phyloP scores from a whole-genome alignment of 305 asterid genomes.

The Plantago lanceolata region DNA sequence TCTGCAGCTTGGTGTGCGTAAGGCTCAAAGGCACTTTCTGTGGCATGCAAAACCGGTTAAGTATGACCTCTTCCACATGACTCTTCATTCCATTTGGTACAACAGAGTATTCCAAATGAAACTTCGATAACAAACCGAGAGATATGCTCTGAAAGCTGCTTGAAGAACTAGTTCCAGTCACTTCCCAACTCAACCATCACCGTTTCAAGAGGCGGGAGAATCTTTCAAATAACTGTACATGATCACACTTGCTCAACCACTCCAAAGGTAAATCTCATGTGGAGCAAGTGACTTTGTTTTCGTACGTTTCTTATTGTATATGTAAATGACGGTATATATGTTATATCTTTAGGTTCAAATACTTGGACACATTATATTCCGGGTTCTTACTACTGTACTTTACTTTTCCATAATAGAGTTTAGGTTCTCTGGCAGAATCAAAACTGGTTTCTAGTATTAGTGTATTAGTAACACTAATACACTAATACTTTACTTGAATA shows the following conservation, averaged over 20 bases:
- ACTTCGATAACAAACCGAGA: slow-evolving; percentile 25
- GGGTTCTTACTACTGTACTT: background rate
- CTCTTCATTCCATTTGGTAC: slow-evolving; percentile 77
- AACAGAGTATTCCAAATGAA: slow-evolving; percentile 69
- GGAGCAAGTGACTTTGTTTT: background rate
- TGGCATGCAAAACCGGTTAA: slow-evolving; percentile 67
- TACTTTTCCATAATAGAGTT: background rate
- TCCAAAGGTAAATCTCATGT: background rate
- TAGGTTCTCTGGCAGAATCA: background rate
- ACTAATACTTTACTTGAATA: no score
- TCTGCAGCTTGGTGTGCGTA: slow-evolving; percentile 57
- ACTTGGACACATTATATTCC: background rate
- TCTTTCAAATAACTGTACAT: background rate
- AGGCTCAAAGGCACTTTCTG: slow-evolving; percentile 60
- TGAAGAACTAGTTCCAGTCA: background rate
- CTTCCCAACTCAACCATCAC: background rate
- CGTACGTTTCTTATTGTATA: background rate
- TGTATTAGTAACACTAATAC: no score
- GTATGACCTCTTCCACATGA: slow-evolving; percentile 78
- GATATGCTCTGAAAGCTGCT: background rate
- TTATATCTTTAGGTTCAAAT: background rate
- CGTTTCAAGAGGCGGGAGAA: background rate
- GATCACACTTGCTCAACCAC: background rate
- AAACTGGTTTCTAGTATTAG: background rate
- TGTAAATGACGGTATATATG: background rate